Conservation (phyloP, 108 stramenopile genomes). For the Licmophora abbreviata region DNA sequence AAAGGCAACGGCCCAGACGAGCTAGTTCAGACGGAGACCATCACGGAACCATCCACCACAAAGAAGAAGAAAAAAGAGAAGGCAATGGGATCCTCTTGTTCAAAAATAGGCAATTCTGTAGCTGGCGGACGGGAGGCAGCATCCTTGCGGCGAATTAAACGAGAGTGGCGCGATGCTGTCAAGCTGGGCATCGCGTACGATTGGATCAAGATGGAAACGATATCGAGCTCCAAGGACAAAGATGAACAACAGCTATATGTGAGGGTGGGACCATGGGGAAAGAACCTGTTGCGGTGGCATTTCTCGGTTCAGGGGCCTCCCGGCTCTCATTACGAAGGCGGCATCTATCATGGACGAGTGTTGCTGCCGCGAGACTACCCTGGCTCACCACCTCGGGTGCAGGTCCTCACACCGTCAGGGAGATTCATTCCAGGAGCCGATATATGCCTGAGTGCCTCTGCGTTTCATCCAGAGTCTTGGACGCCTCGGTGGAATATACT, state of each 20-base stretch:
- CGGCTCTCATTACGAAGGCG: constrained; percentile 53
- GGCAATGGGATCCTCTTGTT: too few species aligned
- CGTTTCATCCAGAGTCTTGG: constrained; percentile 89
- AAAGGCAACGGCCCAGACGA: too few species aligned
- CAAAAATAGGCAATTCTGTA: too few species aligned
- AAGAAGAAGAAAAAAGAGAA: too few species aligned
- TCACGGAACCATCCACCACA: too few species aligned
- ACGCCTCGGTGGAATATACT: constrained; percentile 75
- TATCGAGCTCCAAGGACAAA: too few species aligned
- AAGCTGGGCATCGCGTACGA: constrained; percentile 75
- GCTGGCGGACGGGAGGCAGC: constrained; percentile 8
- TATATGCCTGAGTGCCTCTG: constrained; percentile 80
- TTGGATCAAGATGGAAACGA: constrained; percentile 47
- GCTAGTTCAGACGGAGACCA: too few species aligned
- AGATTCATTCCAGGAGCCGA: constrained; percentile 58
- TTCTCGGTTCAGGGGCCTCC: constrained; percentile 73
- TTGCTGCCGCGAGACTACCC: constrained; percentile 82
- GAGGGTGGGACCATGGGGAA: constrained; percentile 65
- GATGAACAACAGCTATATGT: constrained; percentile 18
- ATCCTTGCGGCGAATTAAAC: constrained; percentile 61
- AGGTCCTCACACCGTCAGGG: constrained; percentile 80
- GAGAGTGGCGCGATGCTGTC: constrained; percentile 77
- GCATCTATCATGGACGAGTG: constrained; percentile 84
- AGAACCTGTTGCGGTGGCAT: constrained; percentile 81
- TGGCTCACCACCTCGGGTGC: constrained; percentile 70